These are phyloP conservation scores for Apiotrichum siamense DNA, from an alignment of 1,284 basidiomycete species.

Conservation along the genomic window DNA sequence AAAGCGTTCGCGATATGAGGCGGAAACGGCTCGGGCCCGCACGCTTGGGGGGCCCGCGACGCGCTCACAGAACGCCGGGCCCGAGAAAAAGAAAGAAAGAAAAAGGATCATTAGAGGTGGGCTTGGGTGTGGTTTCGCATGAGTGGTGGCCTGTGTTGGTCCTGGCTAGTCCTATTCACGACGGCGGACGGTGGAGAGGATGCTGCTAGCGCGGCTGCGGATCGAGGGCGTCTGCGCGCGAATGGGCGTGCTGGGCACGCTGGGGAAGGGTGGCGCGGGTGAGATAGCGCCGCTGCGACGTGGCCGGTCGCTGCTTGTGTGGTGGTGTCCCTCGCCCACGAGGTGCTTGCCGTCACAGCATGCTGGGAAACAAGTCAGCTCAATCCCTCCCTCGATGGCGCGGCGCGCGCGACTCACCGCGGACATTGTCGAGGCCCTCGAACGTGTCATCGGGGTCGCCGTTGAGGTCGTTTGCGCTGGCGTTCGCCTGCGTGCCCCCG, in stretches of 20 bases:
- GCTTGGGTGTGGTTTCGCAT: background rate
- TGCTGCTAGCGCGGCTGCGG: slow-evolving; percentile 16
- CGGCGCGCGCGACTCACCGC: slow-evolving; percentile 43
- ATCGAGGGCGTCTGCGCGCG: slow-evolving; percentile 32
- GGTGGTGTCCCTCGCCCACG: slow-evolving; percentile 53
- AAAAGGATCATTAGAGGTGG: background rate
- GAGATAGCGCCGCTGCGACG: slow-evolving; percentile 55
- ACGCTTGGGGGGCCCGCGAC: no score
- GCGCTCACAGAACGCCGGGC: no score
- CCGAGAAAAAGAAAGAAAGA: background rate
- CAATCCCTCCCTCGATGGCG: background rate
- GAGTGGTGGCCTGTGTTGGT: no score
- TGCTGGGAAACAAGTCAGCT: slow-evolving; percentile 47
- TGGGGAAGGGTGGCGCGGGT: slow-evolving; percentile 10
- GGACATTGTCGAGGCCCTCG: slow-evolving; percentile 89
- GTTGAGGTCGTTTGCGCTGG: slow-evolving; percentile 68
- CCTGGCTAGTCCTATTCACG: no score
- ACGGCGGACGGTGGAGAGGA: slow-evolving; percentile 18
- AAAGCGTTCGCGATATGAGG: no score
- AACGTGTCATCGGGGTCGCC: slow-evolving; percentile 72
- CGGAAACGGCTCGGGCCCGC: no score
- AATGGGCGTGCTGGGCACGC: slow-evolving; percentile 17
- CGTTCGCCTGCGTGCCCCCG: slow-evolving; percentile 31
- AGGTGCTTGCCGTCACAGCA: slow-evolving; percentile 88
- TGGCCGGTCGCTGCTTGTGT: slow-evolving; percentile 57